These are phyloP conservation scores for Effrenium voratum DNA, from an alignment of 73 alveolate species.

Conservation along the genomic window DNA sequence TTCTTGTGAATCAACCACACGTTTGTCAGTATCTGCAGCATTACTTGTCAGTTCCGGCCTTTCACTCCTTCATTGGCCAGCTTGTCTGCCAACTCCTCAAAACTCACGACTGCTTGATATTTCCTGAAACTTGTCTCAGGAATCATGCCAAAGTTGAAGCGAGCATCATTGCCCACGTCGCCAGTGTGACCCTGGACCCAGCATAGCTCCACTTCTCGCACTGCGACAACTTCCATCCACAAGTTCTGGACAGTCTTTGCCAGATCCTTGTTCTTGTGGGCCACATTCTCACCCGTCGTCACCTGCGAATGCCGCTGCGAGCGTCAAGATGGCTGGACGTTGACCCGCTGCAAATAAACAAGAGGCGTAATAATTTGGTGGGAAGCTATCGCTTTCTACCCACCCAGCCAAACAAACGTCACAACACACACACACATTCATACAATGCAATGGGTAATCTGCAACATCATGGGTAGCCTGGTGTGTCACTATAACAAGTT, in stretches of 20 bases:
- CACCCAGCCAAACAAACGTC: too few relatives aligned
- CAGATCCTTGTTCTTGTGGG: conserved; percentile 25
- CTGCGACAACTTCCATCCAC: conserved; percentile 27
- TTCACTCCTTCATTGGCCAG: conserved; percentile 73
- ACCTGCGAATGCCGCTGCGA: background rate
- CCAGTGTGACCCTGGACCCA: conserved; percentile 82
- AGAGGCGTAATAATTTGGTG: too few relatives aligned
- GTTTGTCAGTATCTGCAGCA: too few relatives aligned
- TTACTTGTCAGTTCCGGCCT: conserved; percentile 24
- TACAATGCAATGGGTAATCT: too few relatives aligned
- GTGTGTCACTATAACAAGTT: too few relatives aligned
- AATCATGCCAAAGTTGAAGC: background rate
- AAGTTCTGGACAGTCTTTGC: conserved; percentile 11
- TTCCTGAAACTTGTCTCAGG: background rate
- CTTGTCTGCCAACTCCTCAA: conserved; percentile 52
- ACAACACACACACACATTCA: too few relatives aligned
- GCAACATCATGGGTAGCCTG: too few relatives aligned
- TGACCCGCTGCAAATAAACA: too few relatives aligned
- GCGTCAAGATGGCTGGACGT: too few relatives aligned
- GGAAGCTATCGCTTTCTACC: too few relatives aligned
- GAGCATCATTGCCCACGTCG: conserved; percentile 40
- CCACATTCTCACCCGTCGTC: conserved; percentile 32
- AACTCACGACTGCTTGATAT: background rate
- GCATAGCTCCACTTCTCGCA: background rate
- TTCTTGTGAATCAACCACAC: too few relatives aligned